phyloP scores from a whole-genome alignment of 2,329 filamentous ascomycete genomes.

The Aspergillus calidoustus region DNA sequence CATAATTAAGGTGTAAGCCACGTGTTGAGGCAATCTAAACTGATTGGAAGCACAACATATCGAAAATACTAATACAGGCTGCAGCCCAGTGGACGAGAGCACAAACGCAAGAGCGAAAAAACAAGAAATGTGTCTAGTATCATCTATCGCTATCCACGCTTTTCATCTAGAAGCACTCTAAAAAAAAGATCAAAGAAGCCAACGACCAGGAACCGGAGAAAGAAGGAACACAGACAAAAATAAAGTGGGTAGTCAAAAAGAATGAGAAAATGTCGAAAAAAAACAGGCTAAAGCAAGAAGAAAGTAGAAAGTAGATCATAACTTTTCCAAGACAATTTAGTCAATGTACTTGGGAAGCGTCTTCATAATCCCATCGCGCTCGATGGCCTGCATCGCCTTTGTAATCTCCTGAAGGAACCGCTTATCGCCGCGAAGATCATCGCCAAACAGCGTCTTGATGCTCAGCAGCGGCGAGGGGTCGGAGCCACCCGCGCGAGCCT shows the following conservation, averaged over 20 bases:
- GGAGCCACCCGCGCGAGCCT: conserved; percentile 50
- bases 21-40: not conserved
- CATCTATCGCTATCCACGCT: not conserved
- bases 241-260: not conserved
- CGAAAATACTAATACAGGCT: not conserved
- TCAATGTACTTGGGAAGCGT: conserved; percentile 57
- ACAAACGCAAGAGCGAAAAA: not conserved
- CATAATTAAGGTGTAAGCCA: not conserved
- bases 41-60: not conserved
- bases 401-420: conserved; percentile 54
- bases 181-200: not conserved
- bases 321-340: conserved; percentile 15
- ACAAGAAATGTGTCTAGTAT: not conserved
- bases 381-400: conserved; percentile 54
- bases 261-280: not conserved
- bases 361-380: conserved; percentile 54
- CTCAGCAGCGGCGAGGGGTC: conserved; percentile 51
- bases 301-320: not conserved
- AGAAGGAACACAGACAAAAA: not conserved
- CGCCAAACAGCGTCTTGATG: conserved; percentile 56
- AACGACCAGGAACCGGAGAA: not conserved
- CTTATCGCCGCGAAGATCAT: conserved; percentile 55
- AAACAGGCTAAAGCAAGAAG: not conserved
- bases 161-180: not conserved
- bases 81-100: not conserved